Evolutionary conservation across 1,284 basidiomycete genomes (phyloP).

Genomic region (Tausonia pullulans): DNA sequence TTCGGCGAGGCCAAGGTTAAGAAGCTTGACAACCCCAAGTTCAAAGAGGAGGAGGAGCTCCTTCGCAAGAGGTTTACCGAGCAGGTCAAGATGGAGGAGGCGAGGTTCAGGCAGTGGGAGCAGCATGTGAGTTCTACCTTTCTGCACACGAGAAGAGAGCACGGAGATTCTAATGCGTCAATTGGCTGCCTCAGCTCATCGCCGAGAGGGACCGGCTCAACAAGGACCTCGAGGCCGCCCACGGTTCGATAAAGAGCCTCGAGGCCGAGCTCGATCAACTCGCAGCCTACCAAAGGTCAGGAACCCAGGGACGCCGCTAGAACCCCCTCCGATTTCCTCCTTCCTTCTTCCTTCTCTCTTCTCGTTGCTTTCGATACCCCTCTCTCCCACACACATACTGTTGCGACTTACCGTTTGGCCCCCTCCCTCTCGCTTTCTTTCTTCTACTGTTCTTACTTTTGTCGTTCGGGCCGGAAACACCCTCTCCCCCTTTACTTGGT

Average conservation of each 20-base stretch:
- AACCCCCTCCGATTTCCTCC: not conserved
- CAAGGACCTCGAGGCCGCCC: conserved; percentile 73
- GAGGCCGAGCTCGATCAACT: conserved; percentile 81
- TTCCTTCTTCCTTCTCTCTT: not conserved
- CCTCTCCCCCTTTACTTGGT: too few relatives aligned
- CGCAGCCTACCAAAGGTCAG: conserved; percentile 48
- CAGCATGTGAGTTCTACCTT: conserved; percentile 61
- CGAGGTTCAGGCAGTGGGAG: conserved; percentile 98
- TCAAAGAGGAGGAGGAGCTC: conserved; percentile 97
- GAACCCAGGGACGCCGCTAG: conserved; percentile 12
- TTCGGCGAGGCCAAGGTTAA: conserved; percentile 97
- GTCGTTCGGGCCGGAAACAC: too few relatives aligned
- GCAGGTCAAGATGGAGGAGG: conserved; percentile 98
- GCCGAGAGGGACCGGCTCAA: conserved; percentile 93
- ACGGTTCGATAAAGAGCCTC: conserved; percentile 80
- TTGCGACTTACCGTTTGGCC: not conserved
- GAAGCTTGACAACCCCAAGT: conserved; percentile 99
- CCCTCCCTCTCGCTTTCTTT: not conserved
- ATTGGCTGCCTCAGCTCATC: conserved; percentile 54
- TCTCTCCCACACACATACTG: not conserved
- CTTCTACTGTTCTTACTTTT: not conserved
- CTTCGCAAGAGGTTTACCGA: conserved; percentile 97
- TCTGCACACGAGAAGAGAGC: not conserved
- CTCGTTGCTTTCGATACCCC: not conserved
- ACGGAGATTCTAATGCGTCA: too few relatives aligned